Base-by-base conservation (phyloP, 768 basidiomycete genomes). In the Tylopilus rubrobrunneus region DNA sequence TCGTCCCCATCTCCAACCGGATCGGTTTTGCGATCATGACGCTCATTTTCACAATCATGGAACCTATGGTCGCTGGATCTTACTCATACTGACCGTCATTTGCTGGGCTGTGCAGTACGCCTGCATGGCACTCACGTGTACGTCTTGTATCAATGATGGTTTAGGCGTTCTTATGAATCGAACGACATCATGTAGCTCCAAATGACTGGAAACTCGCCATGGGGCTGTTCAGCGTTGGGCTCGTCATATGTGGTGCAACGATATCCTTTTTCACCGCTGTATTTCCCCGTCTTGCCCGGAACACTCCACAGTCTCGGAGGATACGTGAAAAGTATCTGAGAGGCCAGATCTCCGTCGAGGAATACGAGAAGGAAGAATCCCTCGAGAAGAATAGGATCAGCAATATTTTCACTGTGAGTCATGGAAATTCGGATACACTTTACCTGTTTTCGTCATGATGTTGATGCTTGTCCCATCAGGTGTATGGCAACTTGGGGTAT, bases 1-100 rank as follows among this genome's bases (percentile, higher is more conserved):
- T 92, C 27, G 83, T 92, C n/a, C 73, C 92, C 12, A 72, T 92
- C 19, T 79, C 89, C 1, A 91, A 88, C 45, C 89, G 89, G 1
- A 72, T 85, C 49, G 83, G 84, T 62, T 92, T 91, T 56, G 86
- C 86, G 12, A 73, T 89, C n/a, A 91, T 92, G 89, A 90, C 90
- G 0, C 57, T 79, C 33, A 81, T 92, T 45, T 89, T 92, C 71
- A 92, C 89, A 70, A 70, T 34, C 70, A 70, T 42, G 69, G 70
- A 12, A 68, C 57, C 23, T 89, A 91, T 61, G 88, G 87, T 21
- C 81, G 86, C 15, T 92, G 89, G 87, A 67, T 92, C 10, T 74
- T 92, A n/a, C 71, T 91, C 23, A 19, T 19, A 19, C 19, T 19
- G 19, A 19, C 19, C 19, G 19, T 19, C 19, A 19, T 19, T 19